phyloP scores from a whole-genome alignment of 257 asterid species.

The Phtheirospermum japonicum region DNA sequence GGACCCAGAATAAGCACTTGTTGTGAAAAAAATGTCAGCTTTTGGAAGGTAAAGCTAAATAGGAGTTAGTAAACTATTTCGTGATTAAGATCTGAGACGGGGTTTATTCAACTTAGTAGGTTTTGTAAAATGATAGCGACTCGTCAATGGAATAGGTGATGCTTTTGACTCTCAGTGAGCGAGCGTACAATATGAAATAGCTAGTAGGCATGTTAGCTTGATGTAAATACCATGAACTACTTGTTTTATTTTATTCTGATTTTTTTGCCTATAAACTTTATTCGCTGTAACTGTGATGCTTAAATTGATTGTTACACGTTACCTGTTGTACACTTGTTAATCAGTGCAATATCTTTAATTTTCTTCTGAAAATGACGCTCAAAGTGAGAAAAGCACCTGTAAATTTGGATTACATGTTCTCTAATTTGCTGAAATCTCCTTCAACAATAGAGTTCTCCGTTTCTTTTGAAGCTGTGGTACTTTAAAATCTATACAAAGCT shows the following conservation, averaged over 20 bases:
- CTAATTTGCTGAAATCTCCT: conserved; percentile 8
- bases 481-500: conserved; percentile 9
- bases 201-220: conserved; percentile 7
- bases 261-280: not conserved
- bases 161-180: conserved; percentile 17
- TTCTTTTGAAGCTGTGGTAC: conserved; percentile 9
- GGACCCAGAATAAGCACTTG: not conserved
- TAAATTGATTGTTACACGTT: not conserved
- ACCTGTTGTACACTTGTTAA: not conserved
- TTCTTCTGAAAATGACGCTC: conserved; percentile 1
- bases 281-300: not conserved
- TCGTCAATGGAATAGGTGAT: not conserved
- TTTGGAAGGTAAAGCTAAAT: conserved; percentile 7
- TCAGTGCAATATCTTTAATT: not conserved
- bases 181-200: not conserved
- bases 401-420: conserved; percentile 6
- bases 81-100: not conserved
- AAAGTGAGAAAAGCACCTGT: not conserved
- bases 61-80: not conserved
- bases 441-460: conserved; percentile 8
- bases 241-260: not conserved
- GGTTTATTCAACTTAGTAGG: not conserved
- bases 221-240: not conserved
- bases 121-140: not conserved
- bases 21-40: not conserved